These are phyloP conservation scores for Rickenella mellea DNA, from an alignment of 768 basidiomycete species.

Conservation along the genomic window DNA sequence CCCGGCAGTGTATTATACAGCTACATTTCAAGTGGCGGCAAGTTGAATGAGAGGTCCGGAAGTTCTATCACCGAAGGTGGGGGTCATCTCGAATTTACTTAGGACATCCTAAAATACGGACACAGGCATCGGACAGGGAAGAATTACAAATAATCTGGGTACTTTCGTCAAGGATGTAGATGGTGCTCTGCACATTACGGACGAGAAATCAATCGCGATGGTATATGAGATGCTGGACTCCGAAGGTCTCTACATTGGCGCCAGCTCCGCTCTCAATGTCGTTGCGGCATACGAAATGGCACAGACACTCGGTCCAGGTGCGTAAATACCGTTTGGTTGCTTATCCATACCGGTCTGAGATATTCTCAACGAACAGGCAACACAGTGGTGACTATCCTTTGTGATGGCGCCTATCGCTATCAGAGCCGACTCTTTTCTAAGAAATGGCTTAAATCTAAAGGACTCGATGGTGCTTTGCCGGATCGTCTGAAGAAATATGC, in stretches of 20 bases:
- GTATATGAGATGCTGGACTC: conserved; percentile 85
- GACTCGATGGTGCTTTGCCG: conserved; percentile 70
- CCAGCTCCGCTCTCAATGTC: conserved; percentile 89
- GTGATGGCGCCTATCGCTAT: conserved; percentile 95
- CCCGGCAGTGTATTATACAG: conserved; percentile 89
- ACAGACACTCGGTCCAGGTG: conserved; percentile 74
- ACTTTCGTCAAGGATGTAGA: conserved; percentile 71
- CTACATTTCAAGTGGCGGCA: conserved; percentile 73
- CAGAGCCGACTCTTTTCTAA: conserved; percentile 94
- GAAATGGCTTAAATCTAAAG: conserved; percentile 81
- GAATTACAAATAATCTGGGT: conserved; percentile 84
- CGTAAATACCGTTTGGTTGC: conserved; percentile 2
- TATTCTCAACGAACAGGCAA: conserved; percentile 40
- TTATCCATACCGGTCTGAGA: background rate
- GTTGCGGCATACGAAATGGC: conserved; percentile 90
- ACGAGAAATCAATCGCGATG: conserved; percentile 87
- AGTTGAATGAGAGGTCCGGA: conserved; percentile 67
- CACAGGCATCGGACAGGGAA: conserved; percentile 92
- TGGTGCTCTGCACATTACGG: conserved; percentile 81
- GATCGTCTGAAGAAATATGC: conserved; percentile 80
- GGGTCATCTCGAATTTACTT: background rate
- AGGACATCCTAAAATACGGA: conserved; percentile 1
- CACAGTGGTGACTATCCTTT: conserved; percentile 79
- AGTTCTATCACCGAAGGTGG: conserved; percentile 88
- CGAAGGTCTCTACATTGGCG: conserved; percentile 92